phyloP scores from a whole-genome alignment of 2,329 filamentous ascomycete species.

The Dothistroma septosporum region DNA sequence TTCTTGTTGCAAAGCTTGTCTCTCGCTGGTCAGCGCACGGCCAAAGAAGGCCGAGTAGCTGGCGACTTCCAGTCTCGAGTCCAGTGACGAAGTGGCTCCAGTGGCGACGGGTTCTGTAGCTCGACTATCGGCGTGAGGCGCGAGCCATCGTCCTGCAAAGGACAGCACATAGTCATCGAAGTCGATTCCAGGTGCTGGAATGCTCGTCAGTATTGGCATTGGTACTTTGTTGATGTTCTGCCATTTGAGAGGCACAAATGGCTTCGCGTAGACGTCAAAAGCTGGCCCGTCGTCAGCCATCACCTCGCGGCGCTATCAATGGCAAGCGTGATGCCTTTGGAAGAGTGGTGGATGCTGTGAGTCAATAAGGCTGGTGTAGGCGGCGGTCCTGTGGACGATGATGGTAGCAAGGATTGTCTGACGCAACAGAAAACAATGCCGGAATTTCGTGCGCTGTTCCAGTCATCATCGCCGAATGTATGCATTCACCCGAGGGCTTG shows the following conservation, averaged over 20 bases:
- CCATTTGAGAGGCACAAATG: constrained; percentile 20
- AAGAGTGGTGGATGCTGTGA: background rate
- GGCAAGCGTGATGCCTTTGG: background rate
- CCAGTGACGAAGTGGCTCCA: background rate
- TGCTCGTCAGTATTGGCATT: background rate
- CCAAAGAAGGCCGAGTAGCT: constrained; percentile 14
- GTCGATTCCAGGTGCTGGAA: constrained; percentile 8
- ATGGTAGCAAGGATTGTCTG: background rate
- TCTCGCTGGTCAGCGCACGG: constrained; percentile 17
- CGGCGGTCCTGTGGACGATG: background rate
- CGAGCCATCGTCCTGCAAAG: constrained; percentile 3
- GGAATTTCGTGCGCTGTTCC: background rate
- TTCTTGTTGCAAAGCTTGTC: constrained; percentile 15
- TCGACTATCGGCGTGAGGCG: background rate
- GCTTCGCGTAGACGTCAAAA: constrained; percentile 24
- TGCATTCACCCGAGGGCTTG: background rate
- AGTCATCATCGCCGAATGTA: background rate
- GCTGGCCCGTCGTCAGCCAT: background rate
- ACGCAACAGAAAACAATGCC: background rate
- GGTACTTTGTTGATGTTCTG: constrained; percentile 6
- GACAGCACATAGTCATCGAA: constrained; percentile 9
- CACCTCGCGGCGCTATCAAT: background rate
- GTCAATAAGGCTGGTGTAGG: background rate
- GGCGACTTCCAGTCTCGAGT: background rate
- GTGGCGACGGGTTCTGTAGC: background rate